Evolutionary conservation across 371 early-diverging fungal species (phyloP), one percentile per base, ranked within the genome.

Genomic region (Choanephora cucurbitarum): DNA sequence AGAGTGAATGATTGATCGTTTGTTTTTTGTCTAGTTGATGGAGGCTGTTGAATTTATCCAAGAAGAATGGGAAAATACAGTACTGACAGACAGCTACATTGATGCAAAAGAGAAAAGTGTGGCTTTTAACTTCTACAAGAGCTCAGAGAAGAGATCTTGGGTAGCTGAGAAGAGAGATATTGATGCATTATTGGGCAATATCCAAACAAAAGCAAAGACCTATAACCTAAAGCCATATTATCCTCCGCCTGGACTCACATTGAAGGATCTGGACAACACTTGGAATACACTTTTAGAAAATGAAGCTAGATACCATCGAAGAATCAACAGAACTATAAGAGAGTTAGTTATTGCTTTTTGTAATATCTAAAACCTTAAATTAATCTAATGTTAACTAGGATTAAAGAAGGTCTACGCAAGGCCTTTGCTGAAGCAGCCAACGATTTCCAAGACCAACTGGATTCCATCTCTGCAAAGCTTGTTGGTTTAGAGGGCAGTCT

Each of bases 151-250:
- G 72, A 82, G 97, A 18, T 70, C 73, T 28, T 96, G 96, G 96
- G 84, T 96, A 5, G 78, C 89, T 47, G 96, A 95, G 63, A 93
- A 94, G 60, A 87, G 89, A 23, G 94, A 93, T 55, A 64, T 97
- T 10, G 94, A 92, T 60, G 83, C 91, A 5, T 68, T 96, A 41
- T 76, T 96, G 45, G 91, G 95, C 28, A 95, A 97, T 64, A 95
- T 97, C 57, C 92, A 93, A 59, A 96, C 94, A 23, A 97, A 96
- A 76, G 81, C 94, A 14, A 91, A 90, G 64, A 96, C 98, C 0
- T 97, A 96, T 66, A 90, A 95, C 33, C 69, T 96, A 40, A 78
- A 81, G 34, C 87, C 92, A 1, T 96, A 95, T 63, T 67, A 72
- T 51, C 95, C 98, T 17, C 93, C 93, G 39, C 70, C 73, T 4